These are phyloP conservation scores for Phaeomoniella chlamydospora DNA, from an alignment of 2,329 filamentous ascomycete genomes.

Conservation along the genomic window DNA sequence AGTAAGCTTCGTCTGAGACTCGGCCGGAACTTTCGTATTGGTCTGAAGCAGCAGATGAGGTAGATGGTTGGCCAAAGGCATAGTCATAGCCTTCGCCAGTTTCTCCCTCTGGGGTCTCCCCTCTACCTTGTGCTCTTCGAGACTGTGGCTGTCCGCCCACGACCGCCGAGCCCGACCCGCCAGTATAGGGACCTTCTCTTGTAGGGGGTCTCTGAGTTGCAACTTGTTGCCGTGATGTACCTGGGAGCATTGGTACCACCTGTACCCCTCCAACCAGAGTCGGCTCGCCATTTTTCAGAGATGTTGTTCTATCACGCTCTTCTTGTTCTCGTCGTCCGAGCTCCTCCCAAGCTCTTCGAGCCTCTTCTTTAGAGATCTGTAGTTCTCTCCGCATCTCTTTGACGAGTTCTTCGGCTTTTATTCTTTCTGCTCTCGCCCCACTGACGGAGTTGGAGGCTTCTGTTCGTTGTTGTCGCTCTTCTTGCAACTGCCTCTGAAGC, in stretches of 20 bases:
- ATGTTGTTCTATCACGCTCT: slow-evolving; percentile 72
- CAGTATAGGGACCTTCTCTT: slow-evolving; percentile 27
- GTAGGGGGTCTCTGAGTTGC: slow-evolving; percentile 28
- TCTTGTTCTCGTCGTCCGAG: slow-evolving; percentile 84
- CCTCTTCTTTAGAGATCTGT: slow-evolving; percentile 90
- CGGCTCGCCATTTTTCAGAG: slow-evolving; percentile 74
- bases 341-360: slow-evolving; percentile 91
- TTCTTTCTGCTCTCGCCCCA: slow-evolving; percentile 53
- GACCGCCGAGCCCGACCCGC: slow-evolving; percentile 16
- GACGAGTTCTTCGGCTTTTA: slow-evolving; percentile 61
- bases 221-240: slow-evolving; percentile 41
- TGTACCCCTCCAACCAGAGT: slow-evolving; percentile 87
- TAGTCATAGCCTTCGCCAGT: neutral
- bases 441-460: slow-evolving; percentile 54
- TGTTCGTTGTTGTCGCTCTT: slow-evolving; percentile 55
- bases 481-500: slow-evolving; percentile 59
- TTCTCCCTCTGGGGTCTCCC: neutral
- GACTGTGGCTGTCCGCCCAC: slow-evolving; percentile 16
- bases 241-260: slow-evolving; percentile 81
- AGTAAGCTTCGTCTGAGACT: slow-evolving; percentile 12
- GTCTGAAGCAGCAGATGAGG: slow-evolving; percentile 19
- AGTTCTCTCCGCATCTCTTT: slow-evolving; percentile 85
- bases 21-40: slow-evolving; percentile 16
- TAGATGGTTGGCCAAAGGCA: neutral
- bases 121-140: neutral